Evolutionary conservation across 306 rosid genomes (phyloP).

Genomic region (Rubus parviflorus): DNA sequence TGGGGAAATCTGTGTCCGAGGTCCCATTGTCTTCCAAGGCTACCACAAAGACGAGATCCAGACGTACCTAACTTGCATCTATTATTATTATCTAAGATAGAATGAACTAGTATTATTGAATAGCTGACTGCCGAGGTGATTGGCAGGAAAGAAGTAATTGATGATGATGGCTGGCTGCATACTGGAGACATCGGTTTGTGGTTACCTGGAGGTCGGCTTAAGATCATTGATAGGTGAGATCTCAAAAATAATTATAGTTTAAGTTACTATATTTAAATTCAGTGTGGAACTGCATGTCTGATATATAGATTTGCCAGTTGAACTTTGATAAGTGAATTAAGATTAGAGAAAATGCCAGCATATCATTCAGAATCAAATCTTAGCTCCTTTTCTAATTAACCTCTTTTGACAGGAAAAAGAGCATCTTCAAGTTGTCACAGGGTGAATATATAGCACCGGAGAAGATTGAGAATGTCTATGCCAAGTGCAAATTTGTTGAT

Average conservation of each 20-base stretch:
- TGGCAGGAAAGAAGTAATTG: constrained; percentile 78
- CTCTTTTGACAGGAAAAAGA: constrained; percentile 44
- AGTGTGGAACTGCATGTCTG: no score
- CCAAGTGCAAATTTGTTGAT: constrained; percentile 58
- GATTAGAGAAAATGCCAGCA: neutral
- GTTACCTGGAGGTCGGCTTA: constrained; percentile 82
- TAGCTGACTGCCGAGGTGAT: neutral
- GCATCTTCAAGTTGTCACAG: constrained; percentile 94
- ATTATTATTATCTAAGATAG: neutral
- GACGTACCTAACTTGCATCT: constrained; percentile 46
- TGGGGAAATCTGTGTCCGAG: constrained; percentile 93
- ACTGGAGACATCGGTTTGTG: no score
- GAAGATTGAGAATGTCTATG: constrained; percentile 87
- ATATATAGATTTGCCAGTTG: neutral
- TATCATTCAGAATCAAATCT: neutral
- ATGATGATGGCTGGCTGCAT: no score
- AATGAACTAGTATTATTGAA: constrained; percentile 17
- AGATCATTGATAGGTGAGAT: constrained; percentile 83
- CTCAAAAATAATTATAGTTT: neutral
- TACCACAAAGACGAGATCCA: constrained; percentile 79
- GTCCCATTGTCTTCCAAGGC: constrained; percentile 78
- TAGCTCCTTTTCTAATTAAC: neutral
- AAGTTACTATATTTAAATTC: no score
- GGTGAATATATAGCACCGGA: constrained; percentile 97
- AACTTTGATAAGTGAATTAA: neutral